phyloP scores from a whole-genome alignment of 2,329 filamentous ascomycete genomes.

The Proliferodiscus dingleyae region DNA sequence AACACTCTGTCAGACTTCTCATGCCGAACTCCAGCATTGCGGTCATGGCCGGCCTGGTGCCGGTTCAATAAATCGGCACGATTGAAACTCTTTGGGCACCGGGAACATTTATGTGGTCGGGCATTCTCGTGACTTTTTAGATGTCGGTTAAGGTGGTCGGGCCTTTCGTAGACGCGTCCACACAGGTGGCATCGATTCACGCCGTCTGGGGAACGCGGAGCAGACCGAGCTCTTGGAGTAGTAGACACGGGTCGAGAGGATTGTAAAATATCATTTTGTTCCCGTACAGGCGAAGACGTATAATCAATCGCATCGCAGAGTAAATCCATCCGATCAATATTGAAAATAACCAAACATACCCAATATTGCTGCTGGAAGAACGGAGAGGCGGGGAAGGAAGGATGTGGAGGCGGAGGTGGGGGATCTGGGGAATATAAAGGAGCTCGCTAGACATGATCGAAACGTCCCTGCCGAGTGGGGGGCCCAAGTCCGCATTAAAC shows the following conservation, averaged over 20 bases:
- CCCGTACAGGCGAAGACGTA: background rate
- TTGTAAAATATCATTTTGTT: background rate
- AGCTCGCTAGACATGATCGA: background rate
- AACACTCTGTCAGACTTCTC: constrained; percentile 8
- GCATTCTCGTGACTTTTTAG: constrained; percentile 23
- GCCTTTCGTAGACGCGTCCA: constrained; percentile 17
- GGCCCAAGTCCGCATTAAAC: background rate
- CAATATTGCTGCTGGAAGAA: background rate
- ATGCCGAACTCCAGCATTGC: constrained; percentile 1
- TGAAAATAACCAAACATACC: background rate
- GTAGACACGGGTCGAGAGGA: background rate
- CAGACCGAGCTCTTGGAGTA: background rate
- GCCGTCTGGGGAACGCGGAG: background rate
- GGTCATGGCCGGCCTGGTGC: constrained; percentile 15
- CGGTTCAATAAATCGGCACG: constrained; percentile 17
- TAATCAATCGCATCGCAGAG: background rate
- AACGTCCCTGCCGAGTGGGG: background rate
- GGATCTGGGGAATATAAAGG: background rate
- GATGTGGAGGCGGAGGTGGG: background rate
- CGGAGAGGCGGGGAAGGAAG: background rate
- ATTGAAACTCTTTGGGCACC: constrained; percentile 22
- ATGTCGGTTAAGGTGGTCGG: constrained; percentile 13
- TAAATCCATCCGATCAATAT: background rate
- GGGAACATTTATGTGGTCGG: constrained; percentile 16
- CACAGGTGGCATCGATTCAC: constrained; percentile 3